A percentile compares a stretch with the other conserved stretches of the same genome.
phyloP scores from a whole-genome alignment of 2,329 filamentous ascomycete species.

The Graphilbum sp. region DNA sequence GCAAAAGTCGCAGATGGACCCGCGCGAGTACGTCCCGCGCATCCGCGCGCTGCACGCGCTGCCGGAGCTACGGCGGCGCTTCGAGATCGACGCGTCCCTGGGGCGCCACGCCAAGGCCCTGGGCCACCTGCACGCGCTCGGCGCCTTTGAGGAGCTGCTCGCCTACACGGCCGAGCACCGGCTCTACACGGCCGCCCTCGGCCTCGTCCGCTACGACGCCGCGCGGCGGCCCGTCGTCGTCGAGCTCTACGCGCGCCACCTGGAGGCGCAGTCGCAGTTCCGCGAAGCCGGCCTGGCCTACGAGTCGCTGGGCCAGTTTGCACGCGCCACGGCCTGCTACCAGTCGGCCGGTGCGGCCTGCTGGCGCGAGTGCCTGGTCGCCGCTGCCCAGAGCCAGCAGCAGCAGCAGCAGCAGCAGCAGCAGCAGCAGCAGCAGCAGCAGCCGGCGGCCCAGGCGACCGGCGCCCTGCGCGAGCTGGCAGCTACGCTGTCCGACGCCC shows the following conservation, averaged over 20 bases:
- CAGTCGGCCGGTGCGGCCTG: slow-evolving; percentile 56
- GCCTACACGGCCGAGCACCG: slow-evolving; percentile 63
- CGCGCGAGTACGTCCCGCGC: slow-evolving; percentile 88
- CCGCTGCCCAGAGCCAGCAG: too few relatives aligned
- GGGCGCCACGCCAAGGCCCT: slow-evolving; percentile 63
- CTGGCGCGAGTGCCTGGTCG: slow-evolving; percentile 84
- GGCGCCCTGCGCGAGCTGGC: slow-evolving; percentile 52
- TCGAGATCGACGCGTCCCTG: slow-evolving; percentile 80
- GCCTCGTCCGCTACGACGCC: slow-evolving; percentile 69
- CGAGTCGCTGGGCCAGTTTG: slow-evolving; percentile 65
- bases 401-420: too few relatives aligned
- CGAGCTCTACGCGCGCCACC: slow-evolving; percentile 60
- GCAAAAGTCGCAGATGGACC: slow-evolving; percentile 91
- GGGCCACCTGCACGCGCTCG: slow-evolving; percentile 54
- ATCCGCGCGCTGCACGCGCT: slow-evolving; percentile 73
- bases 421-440: too few relatives aligned
- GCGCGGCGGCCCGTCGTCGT: slow-evolving; percentile 52
- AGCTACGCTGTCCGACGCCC: slow-evolving; percentile 56
- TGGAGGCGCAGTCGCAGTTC: slow-evolving; percentile 59
- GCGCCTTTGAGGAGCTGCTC: slow-evolving; percentile 61
- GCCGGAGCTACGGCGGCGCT: slow-evolving; percentile 52
- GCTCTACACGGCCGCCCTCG: slow-evolving; percentile 63
- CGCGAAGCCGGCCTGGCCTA: slow-evolving; percentile 82
- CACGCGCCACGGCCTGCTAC: slow-evolving; percentile 66
- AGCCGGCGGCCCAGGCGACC: slow-evolving; percentile 16